Base-by-base conservation (phyloP, 2,329 filamentous ascomycete genomes). In the Paraphoma chrysanthemicola region DNA sequence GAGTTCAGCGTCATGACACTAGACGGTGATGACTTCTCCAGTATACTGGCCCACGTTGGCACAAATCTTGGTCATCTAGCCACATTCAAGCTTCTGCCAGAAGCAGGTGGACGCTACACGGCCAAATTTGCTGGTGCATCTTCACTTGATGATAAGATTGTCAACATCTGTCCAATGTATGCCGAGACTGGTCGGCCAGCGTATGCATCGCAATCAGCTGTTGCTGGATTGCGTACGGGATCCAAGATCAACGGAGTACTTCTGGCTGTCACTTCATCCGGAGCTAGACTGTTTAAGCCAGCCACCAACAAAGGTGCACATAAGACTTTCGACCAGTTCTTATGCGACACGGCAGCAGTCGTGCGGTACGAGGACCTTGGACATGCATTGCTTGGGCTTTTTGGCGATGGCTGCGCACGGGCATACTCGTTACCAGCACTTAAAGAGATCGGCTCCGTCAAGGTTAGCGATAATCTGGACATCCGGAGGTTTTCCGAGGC, bases 21-120 rank as follows among this genome's bases (percentile, higher is more conserved):
- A 4, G 95, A 98, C 43, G 91, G 90, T n/a, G 94, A 98, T 71
- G 86, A 92, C 62, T 99, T 96, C 74, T 98, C 95, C 1, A 97
- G 93, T 69, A 96, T 99, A 54, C 87, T 90, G 56, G 90, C 95
- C 64, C 96, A 98, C 65, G 91, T 96, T 1, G 95, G 95, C 17
- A 98, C 95, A 0, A 93, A 89, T 63, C 77, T 87, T 30, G 95
- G 95, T 41, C 92, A 91, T 67, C 81, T 98, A 16, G 87, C 89
- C 6, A 98, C 94, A 0, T 94, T 98, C 79, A 97, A 97, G 79
- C 82, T 99, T 18, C 80, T 98, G 2, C 95, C 95, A 0, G 84
- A 89, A 12, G 69, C 80, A 9, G 86, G 85, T 51, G 86, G 88
- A 4, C 84, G 88, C 10, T 98, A 96, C 75, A 83, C 86, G 10